Evolutionary conservation across 2,329 filamentous ascomycete genomes (phyloP).

Genomic region (Fusarium sp.): DNA sequence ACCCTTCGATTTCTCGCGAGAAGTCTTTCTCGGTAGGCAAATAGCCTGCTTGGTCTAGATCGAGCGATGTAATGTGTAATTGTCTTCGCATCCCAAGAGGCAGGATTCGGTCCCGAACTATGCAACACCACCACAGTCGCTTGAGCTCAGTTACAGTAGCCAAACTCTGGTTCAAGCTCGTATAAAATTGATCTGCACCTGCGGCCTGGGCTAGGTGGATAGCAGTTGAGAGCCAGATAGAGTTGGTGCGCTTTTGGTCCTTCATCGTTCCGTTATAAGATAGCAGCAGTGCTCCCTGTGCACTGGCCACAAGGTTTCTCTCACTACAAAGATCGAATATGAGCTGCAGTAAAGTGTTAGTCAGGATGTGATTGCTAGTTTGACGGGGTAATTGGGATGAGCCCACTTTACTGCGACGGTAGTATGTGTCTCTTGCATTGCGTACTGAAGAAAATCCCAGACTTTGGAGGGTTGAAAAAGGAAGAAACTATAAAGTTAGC

Average conservation of each 20-base stretch:
- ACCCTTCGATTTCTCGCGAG: slow-evolving; percentile 7
- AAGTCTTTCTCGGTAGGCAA: slow-evolving; percentile 21
- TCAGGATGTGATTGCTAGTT: background rate
- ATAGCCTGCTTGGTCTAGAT: background rate
- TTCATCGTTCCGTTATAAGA: slow-evolving; percentile 29
- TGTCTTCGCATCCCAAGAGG: slow-evolving; percentile 26
- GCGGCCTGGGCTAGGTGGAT: slow-evolving; percentile 25
- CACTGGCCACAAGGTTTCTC: slow-evolving; percentile 6
- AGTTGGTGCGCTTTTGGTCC: slow-evolving; percentile 21
- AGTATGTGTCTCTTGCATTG: slow-evolving; percentile 24
- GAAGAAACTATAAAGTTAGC: slow-evolving; percentile 19
- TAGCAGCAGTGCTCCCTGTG: slow-evolving; percentile 22
- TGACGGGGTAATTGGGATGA: rapidly evolving
- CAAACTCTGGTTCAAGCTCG: background rate
- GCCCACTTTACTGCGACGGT: slow-evolving; percentile 26
- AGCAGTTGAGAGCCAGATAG: slow-evolving; percentile 29
- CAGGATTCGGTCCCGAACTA: slow-evolving; percentile 32
- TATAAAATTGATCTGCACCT: slow-evolving; percentile 22
- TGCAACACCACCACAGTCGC: slow-evolving; percentile 36
- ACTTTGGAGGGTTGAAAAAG: slow-evolving; percentile 2
- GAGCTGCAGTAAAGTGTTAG: background rate
- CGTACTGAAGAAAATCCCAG: slow-evolving; percentile 24
- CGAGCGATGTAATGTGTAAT: slow-evolving; percentile 18
- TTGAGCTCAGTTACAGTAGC: slow-evolving; percentile 15
- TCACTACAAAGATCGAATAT: slow-evolving; percentile 26